Percentiles rank a stretch among this genome's conserved stretches.
Evolutionary conservation across 2,329 filamentous ascomycete species (phyloP).

Genomic region (Botrytis elliptica): DNA sequence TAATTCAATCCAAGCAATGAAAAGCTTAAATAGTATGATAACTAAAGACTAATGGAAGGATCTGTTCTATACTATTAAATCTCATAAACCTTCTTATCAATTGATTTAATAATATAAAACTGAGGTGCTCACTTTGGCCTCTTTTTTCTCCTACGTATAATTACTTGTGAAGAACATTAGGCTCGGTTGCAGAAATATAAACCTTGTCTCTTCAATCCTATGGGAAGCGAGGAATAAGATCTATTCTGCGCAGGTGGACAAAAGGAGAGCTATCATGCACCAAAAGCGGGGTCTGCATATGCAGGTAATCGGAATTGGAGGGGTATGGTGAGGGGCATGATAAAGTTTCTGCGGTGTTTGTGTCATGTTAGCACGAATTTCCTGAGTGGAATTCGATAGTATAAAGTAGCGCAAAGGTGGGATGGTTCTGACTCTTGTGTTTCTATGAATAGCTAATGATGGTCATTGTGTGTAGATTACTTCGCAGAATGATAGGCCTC

Average conservation of each 20-base stretch:
- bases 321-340: background rate
- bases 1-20: too few relatives aligned
- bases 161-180: background rate
- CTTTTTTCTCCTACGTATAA: too few relatives aligned
- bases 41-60: too few relatives aligned
- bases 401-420: background rate
- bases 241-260: background rate
- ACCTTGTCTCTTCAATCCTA: background rate
- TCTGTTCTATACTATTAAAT: too few relatives aligned
- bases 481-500: too few relatives aligned
- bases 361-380: background rate
- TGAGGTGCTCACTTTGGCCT: too few relatives aligned
- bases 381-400: background rate
- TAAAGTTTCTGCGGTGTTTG: background rate
- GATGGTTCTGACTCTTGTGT: background rate
- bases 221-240: background rate
- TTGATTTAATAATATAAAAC: too few relatives aligned
- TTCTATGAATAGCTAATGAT: background rate
- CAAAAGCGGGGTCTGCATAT: background rate
- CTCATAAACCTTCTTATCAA: too few relatives aligned
- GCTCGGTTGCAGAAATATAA: background rate
- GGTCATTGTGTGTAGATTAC: background rate
- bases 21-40: too few relatives aligned
- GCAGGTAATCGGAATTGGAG: background rate
- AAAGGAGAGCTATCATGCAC: background rate